A percentile compares a stretch with the other conserved stretches of the same genome.
These are phyloP conservation scores for button mushroom (Agaricus bisporus) DNA, from an alignment of 768 basidiomycete species.

Conservation along the genomic window DNA sequence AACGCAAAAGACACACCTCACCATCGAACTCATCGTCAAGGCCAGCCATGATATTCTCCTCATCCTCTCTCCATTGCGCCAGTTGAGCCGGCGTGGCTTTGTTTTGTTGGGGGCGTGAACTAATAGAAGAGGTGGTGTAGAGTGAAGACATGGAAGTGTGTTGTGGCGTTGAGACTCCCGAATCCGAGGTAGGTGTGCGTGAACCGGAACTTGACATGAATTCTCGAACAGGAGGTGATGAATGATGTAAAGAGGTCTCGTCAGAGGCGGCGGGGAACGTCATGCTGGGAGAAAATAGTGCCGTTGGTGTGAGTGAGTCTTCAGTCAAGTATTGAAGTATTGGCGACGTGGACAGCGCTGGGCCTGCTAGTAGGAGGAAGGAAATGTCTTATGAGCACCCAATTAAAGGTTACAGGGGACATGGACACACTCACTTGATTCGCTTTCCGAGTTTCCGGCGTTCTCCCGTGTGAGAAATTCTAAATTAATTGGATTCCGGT, in stretches of 20 bases:
- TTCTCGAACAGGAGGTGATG: neutral
- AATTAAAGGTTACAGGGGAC: conserved; percentile 3
- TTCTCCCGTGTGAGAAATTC: neutral
- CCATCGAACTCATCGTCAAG: neutral
- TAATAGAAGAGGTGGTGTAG: neutral
- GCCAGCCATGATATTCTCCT: neutral
- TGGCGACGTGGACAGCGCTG: conserved; percentile 11
- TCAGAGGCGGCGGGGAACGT: neutral
- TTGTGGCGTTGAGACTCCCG: neutral
- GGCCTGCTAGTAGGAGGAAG: conserved; percentile 19
- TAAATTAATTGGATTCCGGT: too few relatives aligned
- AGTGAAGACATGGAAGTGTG: neutral
- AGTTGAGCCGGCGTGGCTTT: neutral
- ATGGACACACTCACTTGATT: conserved; percentile 3
- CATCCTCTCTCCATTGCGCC: neutral
- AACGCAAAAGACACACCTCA: conserved; percentile 2
- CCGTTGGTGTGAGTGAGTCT: conserved; percentile 5
- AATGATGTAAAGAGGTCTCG: neutral
- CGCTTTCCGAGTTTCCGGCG: conserved; percentile 9
- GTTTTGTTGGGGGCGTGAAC: too few relatives aligned
- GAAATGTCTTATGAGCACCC: neutral
- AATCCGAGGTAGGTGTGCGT: neutral
- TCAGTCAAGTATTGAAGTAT: conserved; percentile 4
- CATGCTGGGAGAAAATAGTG: neutral
- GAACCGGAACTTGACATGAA: neutral